Evolutionary conservation across 1,284 basidiomycete species (phyloP).

Genomic region (Phellinidium pouzarii): DNA sequence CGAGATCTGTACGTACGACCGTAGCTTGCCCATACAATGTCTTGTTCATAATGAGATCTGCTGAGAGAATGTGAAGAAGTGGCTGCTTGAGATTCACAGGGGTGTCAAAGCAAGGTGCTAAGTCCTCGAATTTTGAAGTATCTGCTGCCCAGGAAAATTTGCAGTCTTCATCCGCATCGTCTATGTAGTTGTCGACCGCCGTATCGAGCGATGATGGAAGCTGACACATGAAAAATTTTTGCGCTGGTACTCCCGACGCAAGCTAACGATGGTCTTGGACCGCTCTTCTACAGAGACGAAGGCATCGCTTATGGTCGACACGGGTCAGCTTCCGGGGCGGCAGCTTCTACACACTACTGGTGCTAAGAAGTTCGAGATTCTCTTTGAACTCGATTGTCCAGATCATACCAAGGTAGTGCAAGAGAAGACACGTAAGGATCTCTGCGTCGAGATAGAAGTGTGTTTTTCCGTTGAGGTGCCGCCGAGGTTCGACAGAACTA

Average conservation of each 20-base stretch:
- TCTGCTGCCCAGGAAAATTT: too few relatives aligned
- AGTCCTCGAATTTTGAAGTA: neutral
- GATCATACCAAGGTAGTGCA: slow-evolving; percentile 35
- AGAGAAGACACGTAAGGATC: slow-evolving; percentile 36
- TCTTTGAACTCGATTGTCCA: slow-evolving; percentile 37
- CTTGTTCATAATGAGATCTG: slow-evolving; percentile 33
- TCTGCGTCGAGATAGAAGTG: slow-evolving; percentile 41
- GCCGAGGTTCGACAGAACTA: slow-evolving; percentile 37
- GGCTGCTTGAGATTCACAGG: slow-evolving; percentile 18
- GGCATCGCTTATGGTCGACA: neutral
- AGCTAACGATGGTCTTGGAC: neutral
- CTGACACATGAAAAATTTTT: slow-evolving; percentile 18
- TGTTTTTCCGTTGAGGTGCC: slow-evolving; percentile 40
- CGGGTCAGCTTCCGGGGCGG: slow-evolving; percentile 3
- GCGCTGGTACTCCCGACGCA: neutral
- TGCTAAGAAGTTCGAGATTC: slow-evolving; percentile 27
- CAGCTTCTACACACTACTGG: slow-evolving; percentile 32
- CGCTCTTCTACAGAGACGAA: slow-evolving; percentile 1
- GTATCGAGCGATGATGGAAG: slow-evolving; percentile 6
- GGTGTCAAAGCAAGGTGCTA: slow-evolving; percentile 9
- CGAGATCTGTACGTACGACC: slow-evolving; percentile 34
- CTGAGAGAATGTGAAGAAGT: slow-evolving; percentile 33
- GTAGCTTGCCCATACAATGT: slow-evolving; percentile 29
- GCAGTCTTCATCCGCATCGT: neutral
- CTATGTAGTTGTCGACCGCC: slow-evolving; percentile 1